These are phyloP conservation scores for Bipolaris victoriae DNA, from an alignment of 2,329 filamentous ascomycete species.

Conservation along the genomic window DNA sequence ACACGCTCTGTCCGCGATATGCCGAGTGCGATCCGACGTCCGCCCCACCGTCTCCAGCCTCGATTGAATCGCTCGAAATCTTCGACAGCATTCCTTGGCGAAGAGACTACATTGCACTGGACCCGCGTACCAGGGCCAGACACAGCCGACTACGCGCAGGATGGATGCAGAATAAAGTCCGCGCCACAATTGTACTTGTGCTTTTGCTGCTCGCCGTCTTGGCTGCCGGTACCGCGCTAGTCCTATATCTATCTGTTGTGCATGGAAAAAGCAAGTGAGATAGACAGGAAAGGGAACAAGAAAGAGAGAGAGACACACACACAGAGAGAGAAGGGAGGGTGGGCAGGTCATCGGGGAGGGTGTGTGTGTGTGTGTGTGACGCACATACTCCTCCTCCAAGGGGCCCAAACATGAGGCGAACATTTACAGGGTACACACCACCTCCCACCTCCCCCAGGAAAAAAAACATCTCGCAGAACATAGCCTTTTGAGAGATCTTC, in stretches of 20 bases:
- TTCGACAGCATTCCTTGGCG: constrained; percentile 44
- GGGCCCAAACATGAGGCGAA: neutral
- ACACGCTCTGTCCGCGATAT: constrained; percentile 41
- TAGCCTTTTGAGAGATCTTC: too few relatives aligned
- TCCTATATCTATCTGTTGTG: constrained; percentile 26
- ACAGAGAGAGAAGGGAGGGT: neutral
- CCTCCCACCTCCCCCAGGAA: neutral
- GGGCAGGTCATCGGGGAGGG: neutral
- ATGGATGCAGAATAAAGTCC: constrained; percentile 30
- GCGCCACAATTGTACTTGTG: constrained; percentile 18
- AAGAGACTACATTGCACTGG: constrained; percentile 31
- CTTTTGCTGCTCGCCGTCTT: constrained; percentile 32
- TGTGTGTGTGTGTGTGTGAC: too few relatives aligned
- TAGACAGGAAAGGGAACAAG: neutral
- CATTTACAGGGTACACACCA: neutral
- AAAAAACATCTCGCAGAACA: neutral
- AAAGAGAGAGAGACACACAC: neutral
- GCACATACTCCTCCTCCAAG: neutral
- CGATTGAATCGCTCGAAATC: constrained; percentile 45
- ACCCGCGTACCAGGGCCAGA: constrained; percentile 3
- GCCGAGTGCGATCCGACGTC: constrained; percentile 40
- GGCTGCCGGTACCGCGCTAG: constrained; percentile 27
- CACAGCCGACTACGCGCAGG: constrained; percentile 14
- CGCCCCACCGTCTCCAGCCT: constrained; percentile 44
- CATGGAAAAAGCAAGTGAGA: constrained; percentile 20